Percentiles rank a stretch among this genome's conserved stretches.
Conservation (phyloP, 1,284 basidiomycete species). For the Pseudozyma thailandica region DNA sequence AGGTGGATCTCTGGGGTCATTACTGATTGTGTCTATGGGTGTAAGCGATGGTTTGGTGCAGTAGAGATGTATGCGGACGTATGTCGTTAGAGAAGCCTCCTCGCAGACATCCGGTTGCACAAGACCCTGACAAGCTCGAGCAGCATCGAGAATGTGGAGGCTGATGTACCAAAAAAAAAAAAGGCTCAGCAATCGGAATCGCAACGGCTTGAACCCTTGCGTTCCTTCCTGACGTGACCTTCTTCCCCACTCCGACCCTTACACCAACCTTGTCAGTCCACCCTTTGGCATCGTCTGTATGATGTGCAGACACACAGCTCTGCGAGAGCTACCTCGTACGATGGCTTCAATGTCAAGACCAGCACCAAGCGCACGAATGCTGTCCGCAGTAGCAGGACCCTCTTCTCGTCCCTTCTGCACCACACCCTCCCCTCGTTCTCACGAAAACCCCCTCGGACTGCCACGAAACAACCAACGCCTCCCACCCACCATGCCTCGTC, state of each 20-base stretch:
- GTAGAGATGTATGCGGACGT: too few relatives aligned
- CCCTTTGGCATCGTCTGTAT: background rate
- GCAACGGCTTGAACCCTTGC: background rate
- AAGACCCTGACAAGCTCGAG: background rate
- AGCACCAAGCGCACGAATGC: background rate
- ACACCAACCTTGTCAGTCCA: background rate
- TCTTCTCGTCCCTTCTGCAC: conserved; percentile 3
- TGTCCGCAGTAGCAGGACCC: background rate
- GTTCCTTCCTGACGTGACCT: background rate
- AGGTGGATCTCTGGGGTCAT: background rate
- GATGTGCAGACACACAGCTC: background rate
- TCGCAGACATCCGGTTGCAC: background rate
- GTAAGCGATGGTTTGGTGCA: background rate
- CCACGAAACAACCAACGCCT: conserved; percentile 60
- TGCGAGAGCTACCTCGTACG: background rate
- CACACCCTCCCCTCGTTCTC: conserved; percentile 12
- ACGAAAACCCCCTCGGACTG: conserved; percentile 64
- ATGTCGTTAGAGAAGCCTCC: too few relatives aligned
- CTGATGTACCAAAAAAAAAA: conserved; percentile 13
- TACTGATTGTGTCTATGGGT: background rate
- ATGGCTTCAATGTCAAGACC: background rate
- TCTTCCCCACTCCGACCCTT: background rate
- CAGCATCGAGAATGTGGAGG: conserved; percentile 30
- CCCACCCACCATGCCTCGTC: conserved; percentile 60
- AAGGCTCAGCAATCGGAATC: conserved; percentile 25